Conservation (phyloP, 192 early-diverging fungal species). For the Linnemannia hyalina region DNA sequence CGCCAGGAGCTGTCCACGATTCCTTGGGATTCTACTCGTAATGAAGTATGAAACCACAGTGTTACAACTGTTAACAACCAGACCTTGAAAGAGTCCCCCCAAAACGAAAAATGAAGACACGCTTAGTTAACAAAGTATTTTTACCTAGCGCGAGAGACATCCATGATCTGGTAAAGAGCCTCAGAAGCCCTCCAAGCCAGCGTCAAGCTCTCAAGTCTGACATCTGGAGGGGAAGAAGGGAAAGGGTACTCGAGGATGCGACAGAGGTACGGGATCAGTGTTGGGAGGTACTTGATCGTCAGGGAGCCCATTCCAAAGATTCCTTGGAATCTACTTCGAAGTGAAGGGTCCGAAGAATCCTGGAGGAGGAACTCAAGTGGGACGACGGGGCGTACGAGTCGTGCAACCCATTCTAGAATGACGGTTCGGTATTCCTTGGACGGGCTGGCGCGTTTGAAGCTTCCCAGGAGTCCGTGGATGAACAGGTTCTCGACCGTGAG, state of each 20-base stretch:
- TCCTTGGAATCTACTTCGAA: slow-evolving; percentile 1
- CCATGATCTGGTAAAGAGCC: slow-evolving; percentile 18
- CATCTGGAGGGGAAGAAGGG: slow-evolving; percentile 21
- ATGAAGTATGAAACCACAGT: not conserved
- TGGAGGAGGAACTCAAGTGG: slow-evolving; percentile 10
- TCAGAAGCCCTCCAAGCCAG: slow-evolving; percentile 31
- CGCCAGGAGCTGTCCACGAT: slow-evolving; percentile 39
- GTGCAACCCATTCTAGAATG: slow-evolving; percentile 23
- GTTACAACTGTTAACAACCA: too few relatives aligned
- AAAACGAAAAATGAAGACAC: not conserved
- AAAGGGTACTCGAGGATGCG: slow-evolving; percentile 21
- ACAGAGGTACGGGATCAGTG: slow-evolving; percentile 22
- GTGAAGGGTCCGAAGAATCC: not conserved
- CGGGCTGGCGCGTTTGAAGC: slow-evolving; percentile 23
- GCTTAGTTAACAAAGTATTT: not conserved
- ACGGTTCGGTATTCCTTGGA: slow-evolving; percentile 28
- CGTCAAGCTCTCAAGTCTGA: slow-evolving; percentile 25
- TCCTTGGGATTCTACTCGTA: slow-evolving; percentile 13
- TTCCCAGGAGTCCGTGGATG: slow-evolving; percentile 25
- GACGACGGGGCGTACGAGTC: slow-evolving; percentile 21
- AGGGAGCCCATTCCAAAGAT: slow-evolving; percentile 34
- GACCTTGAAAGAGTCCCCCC: too few relatives aligned
- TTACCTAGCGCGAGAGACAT: slow-evolving; percentile 31
- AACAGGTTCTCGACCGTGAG: slow-evolving; percentile 44
- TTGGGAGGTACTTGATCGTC: slow-evolving; percentile 44